Evolutionary conservation across 2,329 filamentous ascomycete species (phyloP).

Genomic region (Pseudogymnoascus sp.): DNA sequence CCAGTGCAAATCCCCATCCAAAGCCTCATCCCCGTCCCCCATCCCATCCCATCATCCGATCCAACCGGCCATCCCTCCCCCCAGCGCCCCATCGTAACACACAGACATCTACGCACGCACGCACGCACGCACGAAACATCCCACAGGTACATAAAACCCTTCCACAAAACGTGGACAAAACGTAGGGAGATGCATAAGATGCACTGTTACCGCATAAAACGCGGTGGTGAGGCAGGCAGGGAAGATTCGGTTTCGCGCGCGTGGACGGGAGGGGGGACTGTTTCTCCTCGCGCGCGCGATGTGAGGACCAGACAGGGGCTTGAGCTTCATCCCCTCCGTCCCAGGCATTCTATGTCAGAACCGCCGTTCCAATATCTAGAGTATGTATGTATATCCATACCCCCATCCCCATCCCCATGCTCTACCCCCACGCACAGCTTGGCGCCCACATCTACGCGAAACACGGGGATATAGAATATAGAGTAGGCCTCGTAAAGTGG

Average conservation of each 20-base stretch:
- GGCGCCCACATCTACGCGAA: background rate
- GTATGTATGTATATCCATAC: background rate
- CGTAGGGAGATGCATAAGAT: background rate
- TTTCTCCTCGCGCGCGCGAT: background rate
- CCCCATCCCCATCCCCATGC: background rate
- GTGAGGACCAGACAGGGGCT: background rate
- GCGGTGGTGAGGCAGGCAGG: background rate
- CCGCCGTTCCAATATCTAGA: background rate
- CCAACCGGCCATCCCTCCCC: background rate
- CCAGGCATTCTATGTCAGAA: background rate
- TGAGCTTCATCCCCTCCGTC: background rate
- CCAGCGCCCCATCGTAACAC: background rate
- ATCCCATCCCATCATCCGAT: background rate
- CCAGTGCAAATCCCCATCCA: background rate
- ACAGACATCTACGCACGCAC: background rate
- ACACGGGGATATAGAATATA: background rate
- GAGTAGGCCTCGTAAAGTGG: background rate
- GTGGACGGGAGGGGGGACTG: background rate
- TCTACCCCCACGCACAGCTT: background rate
- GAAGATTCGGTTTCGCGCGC: background rate
- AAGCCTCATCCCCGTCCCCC: background rate
- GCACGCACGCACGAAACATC: background rate
- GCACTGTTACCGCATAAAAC: constrained; percentile 1
- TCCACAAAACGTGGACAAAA: background rate
- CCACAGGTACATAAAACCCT: background rate